Evolutionary conservation across 805 yeast genomes (phyloP).

Genomic region (Naumovozyma castellii): DNA sequence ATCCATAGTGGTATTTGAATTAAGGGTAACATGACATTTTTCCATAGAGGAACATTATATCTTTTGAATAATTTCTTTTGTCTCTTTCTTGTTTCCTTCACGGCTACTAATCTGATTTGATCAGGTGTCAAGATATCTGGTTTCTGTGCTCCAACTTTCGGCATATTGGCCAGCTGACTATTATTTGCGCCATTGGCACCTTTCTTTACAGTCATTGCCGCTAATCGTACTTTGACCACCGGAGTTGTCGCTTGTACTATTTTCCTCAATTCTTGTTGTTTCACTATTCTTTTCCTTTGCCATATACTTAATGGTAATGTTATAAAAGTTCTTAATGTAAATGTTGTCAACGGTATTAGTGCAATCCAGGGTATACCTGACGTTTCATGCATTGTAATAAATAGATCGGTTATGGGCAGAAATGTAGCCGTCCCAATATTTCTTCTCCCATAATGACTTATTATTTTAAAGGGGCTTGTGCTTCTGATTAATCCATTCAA

Average conservation of each 20-base stretch:
- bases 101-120: constrained; percentile 62
- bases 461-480: neutral
- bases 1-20: constrained; percentile 87
- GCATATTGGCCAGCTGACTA: constrained; percentile 1
- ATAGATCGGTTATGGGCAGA: constrained; percentile 19
- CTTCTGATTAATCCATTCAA: neutral
- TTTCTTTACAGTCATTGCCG: constrained; percentile 18
- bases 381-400: constrained; percentile 36
- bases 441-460: neutral
- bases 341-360: constrained; percentile 63
- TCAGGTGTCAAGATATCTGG: constrained; percentile 48
- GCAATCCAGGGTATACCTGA: constrained; percentile 76
- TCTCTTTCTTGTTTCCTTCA: constrained; percentile 69
- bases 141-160: neutral
- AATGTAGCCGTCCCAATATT: constrained; percentile 5
- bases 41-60: constrained; percentile 70
- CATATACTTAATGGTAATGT: constrained; percentile 72
- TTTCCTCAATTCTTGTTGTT: constrained; percentile 65
- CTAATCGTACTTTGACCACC: constrained; percentile 46
- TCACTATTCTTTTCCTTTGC: constrained; percentile 59
- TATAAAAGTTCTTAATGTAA: constrained; percentile 51
- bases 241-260: constrained; percentile 69
- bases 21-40: constrained; percentile 62
- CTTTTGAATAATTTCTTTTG: constrained; percentile 62
- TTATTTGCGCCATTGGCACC: constrained; percentile 9